A percentile compares a stretch with the other conserved stretches of the same genome.
These are phyloP conservation scores for Oemleria cerasiformis DNA, from an alignment of 306 rosid genomes.

Conservation along the genomic window DNA sequence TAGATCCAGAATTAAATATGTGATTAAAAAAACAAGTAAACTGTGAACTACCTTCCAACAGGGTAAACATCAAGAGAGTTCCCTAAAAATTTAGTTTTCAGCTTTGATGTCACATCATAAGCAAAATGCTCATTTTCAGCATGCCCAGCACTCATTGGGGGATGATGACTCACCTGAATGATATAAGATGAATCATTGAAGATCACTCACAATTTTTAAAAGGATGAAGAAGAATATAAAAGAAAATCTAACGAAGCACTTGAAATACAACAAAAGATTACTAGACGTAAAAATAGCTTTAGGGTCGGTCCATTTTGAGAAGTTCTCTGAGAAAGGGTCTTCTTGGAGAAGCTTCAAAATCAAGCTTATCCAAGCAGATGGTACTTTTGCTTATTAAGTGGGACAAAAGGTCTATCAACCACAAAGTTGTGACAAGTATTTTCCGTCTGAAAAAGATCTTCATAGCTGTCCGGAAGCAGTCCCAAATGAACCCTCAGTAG, in stretches of 20 bases:
- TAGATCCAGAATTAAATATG: neutral
- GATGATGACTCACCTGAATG: slow-evolving; percentile 87
- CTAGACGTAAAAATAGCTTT: neutral
- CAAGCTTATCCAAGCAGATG: neutral
- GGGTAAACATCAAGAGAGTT: slow-evolving; percentile 87
- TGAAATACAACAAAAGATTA: neutral
- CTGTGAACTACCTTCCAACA: slow-evolving; percentile 71
- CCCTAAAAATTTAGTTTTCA: slow-evolving; percentile 89
- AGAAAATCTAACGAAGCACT: neutral
- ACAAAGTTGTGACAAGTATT: neutral
- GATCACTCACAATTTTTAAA: slow-evolving; percentile 6
- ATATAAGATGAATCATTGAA: neutral
- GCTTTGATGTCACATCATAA: slow-evolving; percentile 87
- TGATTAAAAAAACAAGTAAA: slow-evolving; percentile 8
- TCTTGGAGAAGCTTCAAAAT: neutral
- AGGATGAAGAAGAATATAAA: neutral
- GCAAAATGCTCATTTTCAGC: slow-evolving; percentile 88
- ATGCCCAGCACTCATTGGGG: slow-evolving; percentile 94
- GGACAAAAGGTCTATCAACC: neutral
- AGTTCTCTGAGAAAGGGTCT: neutral
- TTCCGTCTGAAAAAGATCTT: neutral
- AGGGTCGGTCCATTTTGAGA: neutral
- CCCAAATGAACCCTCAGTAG: neutral
- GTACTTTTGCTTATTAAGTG: neutral
- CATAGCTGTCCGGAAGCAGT: neutral